Conservation (phyloP, 768 basidiomycete genomes). For the Mycena filopes region DNA sequence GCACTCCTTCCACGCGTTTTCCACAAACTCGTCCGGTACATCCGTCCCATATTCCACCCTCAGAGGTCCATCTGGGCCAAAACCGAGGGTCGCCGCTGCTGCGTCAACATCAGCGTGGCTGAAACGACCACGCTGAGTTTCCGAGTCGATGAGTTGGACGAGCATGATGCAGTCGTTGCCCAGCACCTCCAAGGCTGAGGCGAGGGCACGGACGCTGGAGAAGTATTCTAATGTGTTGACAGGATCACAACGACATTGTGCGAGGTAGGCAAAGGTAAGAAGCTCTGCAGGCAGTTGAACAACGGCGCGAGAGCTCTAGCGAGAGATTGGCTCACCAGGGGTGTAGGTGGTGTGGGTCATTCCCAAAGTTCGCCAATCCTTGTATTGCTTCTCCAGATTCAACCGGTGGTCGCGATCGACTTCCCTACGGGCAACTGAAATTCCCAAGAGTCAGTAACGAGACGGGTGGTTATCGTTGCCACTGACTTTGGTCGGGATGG, state of each 20-base stretch:
- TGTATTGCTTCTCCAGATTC: constrained; percentile 50
- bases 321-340: constrained; percentile 57
- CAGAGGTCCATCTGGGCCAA: constrained; percentile 68
- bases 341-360: constrained; percentile 75
- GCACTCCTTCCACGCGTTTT: constrained; percentile 74
- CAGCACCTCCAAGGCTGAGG: constrained; percentile 59
- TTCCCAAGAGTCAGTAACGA: constrained; percentile 24
- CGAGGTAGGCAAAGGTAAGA: constrained; percentile 80
- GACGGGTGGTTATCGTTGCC: not conserved
- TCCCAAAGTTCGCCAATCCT: constrained; percentile 63
- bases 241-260: constrained; percentile 86
- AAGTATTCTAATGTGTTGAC: constrained; percentile 71
- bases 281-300: constrained; percentile 58
- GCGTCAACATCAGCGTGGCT: constrained; percentile 62
- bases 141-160: constrained; percentile 67
- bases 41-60: constrained; percentile 77
- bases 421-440: constrained; percentile 63
- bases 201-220: constrained; percentile 63
- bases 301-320: too few species aligned
- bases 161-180: constrained; percentile 60
- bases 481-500: constrained; percentile 80
- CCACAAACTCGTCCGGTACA: constrained; percentile 75
- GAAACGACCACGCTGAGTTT: constrained; percentile 74
- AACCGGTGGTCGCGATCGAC: constrained; percentile 53
- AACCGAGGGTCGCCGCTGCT: constrained; percentile 68